Evolutionary conservation across 345 rosid species (phyloP).

Genomic region (Dovyalis caffra): DNA sequence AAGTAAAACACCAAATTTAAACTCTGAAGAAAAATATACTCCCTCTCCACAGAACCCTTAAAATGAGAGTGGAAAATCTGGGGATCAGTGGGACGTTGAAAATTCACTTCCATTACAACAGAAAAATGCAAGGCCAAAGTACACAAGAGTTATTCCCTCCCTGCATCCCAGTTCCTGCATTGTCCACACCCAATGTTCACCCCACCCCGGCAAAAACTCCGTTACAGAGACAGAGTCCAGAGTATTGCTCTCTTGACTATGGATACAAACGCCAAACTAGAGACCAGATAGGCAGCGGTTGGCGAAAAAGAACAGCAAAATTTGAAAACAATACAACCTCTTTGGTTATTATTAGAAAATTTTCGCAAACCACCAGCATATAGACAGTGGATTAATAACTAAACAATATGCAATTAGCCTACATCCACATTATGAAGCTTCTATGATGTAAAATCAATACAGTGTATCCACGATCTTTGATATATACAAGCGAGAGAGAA

Average conservation of each 20-base stretch:
- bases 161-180: too few relatives aligned
- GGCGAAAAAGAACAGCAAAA: not conserved
- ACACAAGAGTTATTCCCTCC: not conserved
- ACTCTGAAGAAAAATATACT: not conserved
- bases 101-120: constrained; percentile 8
- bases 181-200: too few relatives aligned
- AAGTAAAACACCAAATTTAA: not conserved
- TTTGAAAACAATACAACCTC: not conserved
- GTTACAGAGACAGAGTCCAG: not conserved
- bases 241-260: not conserved
- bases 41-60: constrained; percentile 9
- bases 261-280: not conserved
- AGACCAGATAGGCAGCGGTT: not conserved
- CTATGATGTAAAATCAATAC: constrained; percentile 8
- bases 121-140: not conserved
- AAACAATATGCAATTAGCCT: constrained; percentile 15
- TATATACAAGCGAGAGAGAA: constrained; percentile 26
- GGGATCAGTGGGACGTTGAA: constrained; percentile 13
- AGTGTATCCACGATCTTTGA: constrained; percentile 1
- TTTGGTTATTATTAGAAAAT: constrained; percentile 9
- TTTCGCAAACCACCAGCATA: constrained; percentile 9
- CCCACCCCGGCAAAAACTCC: not conserved
- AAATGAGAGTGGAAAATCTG: not conserved
- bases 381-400: constrained; percentile 11
- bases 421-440: constrained; percentile 20